These are phyloP conservation scores for Coemansia asiatica DNA, from an alignment of 192 early-diverging fungal genomes.

Conservation along the genomic window DNA sequence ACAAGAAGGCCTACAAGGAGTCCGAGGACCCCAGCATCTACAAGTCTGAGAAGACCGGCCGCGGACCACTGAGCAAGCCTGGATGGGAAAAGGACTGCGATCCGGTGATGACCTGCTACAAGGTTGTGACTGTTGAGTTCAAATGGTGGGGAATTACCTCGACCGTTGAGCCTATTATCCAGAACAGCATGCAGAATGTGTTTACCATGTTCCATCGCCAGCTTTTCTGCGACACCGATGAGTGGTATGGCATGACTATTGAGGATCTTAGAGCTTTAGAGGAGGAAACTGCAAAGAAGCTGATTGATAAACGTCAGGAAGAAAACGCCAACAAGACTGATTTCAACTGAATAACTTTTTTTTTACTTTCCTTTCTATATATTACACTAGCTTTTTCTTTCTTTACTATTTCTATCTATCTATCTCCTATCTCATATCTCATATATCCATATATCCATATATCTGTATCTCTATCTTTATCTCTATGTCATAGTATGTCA, in stretches of 20 bases:
- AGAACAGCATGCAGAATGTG: slow-evolving; percentile 57
- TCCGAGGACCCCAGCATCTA: slow-evolving; percentile 67
- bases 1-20: slow-evolving; percentile 57
- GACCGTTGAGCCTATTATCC: slow-evolving; percentile 67
- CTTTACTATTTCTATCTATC: not conserved
- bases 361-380: slow-evolving; percentile 11
- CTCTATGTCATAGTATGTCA: too few relatives aligned
- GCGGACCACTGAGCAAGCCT: slow-evolving; percentile 62
- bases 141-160: slow-evolving; percentile 71
- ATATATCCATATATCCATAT: not conserved
- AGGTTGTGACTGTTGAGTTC: slow-evolving; percentile 76
- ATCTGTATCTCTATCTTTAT: too few relatives aligned
- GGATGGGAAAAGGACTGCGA: slow-evolving; percentile 65
- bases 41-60: slow-evolving; percentile 65
- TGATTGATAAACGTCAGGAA: slow-evolving; percentile 57
- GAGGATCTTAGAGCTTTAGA: slow-evolving; percentile 68
- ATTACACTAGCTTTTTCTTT: slow-evolving; percentile 3
- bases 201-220: slow-evolving; percentile 74
- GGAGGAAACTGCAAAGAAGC: slow-evolving; percentile 64
- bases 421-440: slow-evolving; percentile 5
- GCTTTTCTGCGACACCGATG: slow-evolving; percentile 75
- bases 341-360: slow-evolving; percentile 18
- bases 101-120: slow-evolving; percentile 83
- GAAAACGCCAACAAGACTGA: slow-evolving; percentile 33
- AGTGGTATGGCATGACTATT: slow-evolving; percentile 76